Percentiles rank a stretch among this genome's conserved stretches.
Evolutionary conservation across 2,329 filamentous ascomycete species (phyloP).

Genomic region (Trichoderma asperellum): DNA sequence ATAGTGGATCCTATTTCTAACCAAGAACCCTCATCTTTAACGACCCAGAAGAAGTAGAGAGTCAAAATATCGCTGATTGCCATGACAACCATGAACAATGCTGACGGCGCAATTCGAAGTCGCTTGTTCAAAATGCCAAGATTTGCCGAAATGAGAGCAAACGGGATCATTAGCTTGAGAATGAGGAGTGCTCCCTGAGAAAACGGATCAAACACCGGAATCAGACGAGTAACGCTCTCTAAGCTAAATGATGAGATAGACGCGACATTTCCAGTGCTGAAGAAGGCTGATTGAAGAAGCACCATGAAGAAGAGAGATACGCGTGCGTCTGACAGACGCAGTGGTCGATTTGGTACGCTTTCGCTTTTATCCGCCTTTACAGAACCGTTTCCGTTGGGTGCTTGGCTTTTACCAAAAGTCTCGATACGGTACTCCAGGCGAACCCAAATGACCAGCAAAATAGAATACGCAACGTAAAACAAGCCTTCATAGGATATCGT

Average conservation of each 20-base stretch:
- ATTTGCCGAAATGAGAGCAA: constrained; percentile 88
- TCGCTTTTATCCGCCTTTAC: constrained; percentile 30
- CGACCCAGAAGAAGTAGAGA: constrained; percentile 96
- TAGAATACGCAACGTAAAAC: constrained; percentile 89
- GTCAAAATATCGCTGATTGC: constrained; percentile 89
- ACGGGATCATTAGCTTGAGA: constrained; percentile 90
- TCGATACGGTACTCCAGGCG: constrained; percentile 79
- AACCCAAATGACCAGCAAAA: constrained; percentile 85
- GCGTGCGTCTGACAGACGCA: constrained; percentile 81
- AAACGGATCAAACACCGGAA: constrained; percentile 93
- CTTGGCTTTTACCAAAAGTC: constrained; percentile 28
- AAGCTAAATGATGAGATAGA: constrained; percentile 92
- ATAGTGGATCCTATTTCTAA: constrained; percentile 97
- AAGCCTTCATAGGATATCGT: constrained; percentile 97
- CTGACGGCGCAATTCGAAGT: constrained; percentile 81
- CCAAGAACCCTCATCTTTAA: constrained; percentile 96
- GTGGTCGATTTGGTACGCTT: constrained; percentile 57
- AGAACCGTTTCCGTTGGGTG: not conserved
- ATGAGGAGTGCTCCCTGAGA: constrained; percentile 85
- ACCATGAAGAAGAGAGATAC: constrained; percentile 95
- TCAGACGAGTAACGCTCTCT: constrained; percentile 82
- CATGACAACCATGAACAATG: constrained; percentile 94
- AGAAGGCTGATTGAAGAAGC: constrained; percentile 92
- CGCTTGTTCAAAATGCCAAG: constrained; percentile 89
- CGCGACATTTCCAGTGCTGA: constrained; percentile 94